A percentile compares a stretch with the other conserved stretches of the same genome.
These are phyloP conservation scores for Eucalyptus cloeziana DNA, from an alignment of 345 rosid genomes.

Conservation along the genomic window DNA sequence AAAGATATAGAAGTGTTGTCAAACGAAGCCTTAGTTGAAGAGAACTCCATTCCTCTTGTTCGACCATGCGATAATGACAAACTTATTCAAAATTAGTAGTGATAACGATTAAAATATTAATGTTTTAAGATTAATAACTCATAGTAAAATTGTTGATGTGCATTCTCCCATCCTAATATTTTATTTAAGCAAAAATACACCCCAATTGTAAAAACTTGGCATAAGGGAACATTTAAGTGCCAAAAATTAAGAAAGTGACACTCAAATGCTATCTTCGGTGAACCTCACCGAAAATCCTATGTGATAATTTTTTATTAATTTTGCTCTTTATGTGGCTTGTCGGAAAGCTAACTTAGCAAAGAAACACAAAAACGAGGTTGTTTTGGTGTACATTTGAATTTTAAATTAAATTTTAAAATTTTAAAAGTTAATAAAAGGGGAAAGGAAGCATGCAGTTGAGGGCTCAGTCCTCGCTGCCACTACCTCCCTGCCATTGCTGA, in stretches of 20 bases:
- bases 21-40: no score
- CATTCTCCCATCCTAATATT: not conserved
- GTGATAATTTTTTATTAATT: no score
- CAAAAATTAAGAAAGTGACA: no score
- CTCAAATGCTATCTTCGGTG: fast-evolving
- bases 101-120: not conserved
- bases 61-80: not conserved
- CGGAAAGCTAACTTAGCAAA: no score
- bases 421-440: no score
- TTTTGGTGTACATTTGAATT: no score
- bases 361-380: fast-evolving
- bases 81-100: not conserved
- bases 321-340: no score
- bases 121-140: not conserved
- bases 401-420: no score
- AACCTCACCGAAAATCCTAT: fast-evolving
- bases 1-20: no score
- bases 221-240: fast-evolving
- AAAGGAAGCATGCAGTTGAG: no score
- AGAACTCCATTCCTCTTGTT: not conserved
- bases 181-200: not conserved
- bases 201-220: no score
- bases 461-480: fast-evolving
- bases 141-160: not conserved
- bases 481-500: no score